phyloP scores from a whole-genome alignment of 805 yeast species.

The Debaryomyces tyrocola region DNA sequence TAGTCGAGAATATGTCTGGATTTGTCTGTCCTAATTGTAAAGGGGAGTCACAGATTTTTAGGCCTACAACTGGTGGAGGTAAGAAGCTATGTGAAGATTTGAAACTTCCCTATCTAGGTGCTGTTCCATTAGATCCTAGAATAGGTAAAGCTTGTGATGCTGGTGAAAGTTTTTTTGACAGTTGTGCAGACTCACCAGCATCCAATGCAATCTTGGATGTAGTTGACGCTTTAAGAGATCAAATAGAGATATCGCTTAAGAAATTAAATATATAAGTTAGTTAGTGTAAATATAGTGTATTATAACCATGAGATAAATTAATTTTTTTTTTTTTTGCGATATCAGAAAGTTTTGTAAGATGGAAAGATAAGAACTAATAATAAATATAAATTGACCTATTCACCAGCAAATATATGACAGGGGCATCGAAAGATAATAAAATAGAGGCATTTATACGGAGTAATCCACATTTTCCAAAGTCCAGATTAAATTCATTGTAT shows the following conservation, averaged over 20 bases:
- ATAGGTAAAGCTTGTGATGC: conserved; percentile 85
- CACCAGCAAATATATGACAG: not conserved
- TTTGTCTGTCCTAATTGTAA: conserved; percentile 95
- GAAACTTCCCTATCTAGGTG: conserved; percentile 77
- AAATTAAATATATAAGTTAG: conserved; percentile 10
- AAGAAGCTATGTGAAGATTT: conserved; percentile 76
- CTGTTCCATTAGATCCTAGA: conserved; percentile 94
- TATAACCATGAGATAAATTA: not conserved
- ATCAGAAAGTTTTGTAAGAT: too few relatives aligned
- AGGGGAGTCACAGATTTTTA: conserved; percentile 85
- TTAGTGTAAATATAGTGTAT: not conserved
- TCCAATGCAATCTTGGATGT: conserved; percentile 81
- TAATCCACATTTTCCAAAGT: conserved; percentile 21
- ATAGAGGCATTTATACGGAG: conserved; percentile 12
- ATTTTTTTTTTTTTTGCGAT: not conserved
- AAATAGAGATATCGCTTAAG: conserved; percentile 37
- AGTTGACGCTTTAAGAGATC: conserved; percentile 67
- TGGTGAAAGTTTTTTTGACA: conserved; percentile 82
- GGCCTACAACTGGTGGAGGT: conserved; percentile 98
- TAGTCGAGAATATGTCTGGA: conserved; percentile 98
- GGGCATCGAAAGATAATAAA: not conserved
- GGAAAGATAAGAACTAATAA: too few relatives aligned
- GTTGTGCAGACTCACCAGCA: conserved; percentile 90
- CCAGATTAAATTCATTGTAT: conserved; percentile 36
- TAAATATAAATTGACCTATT: not conserved